Evolutionary conservation across 2,329 filamentous ascomycete species (phyloP).

Genomic region (Ophiobolus disseminans): DNA sequence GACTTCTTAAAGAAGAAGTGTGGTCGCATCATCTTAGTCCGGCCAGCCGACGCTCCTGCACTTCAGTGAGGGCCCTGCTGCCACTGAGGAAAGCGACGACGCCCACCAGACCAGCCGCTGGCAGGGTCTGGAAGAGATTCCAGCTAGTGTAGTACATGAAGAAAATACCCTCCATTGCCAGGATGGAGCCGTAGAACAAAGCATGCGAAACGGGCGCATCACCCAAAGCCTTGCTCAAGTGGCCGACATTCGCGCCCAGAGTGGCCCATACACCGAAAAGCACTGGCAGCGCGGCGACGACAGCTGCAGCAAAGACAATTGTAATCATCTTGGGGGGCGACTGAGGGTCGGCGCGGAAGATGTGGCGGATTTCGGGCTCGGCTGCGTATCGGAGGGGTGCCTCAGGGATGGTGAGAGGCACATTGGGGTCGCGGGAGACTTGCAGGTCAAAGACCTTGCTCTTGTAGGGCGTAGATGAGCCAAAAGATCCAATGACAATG

Average conservation of each 20-base stretch:
- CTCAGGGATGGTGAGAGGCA: slow-evolving; percentile 66
- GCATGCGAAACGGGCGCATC: slow-evolving; percentile 80
- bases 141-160: slow-evolving; percentile 92
- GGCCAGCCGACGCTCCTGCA: slow-evolving; percentile 84
- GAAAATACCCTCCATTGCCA: slow-evolving; percentile 90
- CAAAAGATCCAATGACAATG: slow-evolving; percentile 86
- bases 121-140: slow-evolving; percentile 90
- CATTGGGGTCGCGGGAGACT: slow-evolving; percentile 68
- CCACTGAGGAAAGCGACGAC: slow-evolving; percentile 83
- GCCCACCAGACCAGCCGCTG: slow-evolving; percentile 72
- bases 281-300: slow-evolving; percentile 75
- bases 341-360: slow-evolving; percentile 79
- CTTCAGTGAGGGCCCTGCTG: slow-evolving; percentile 87
- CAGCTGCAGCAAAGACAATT: slow-evolving; percentile 75
- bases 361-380: slow-evolving; percentile 85
- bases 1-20: too few species aligned
- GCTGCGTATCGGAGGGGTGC: slow-evolving; percentile 83
- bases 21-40: slow-evolving; percentile 62
- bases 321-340: slow-evolving; percentile 84
- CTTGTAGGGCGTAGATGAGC: slow-evolving; percentile 71
- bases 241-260: slow-evolving; percentile 82
- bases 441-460: slow-evolving; percentile 75
- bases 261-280: slow-evolving; percentile 77
- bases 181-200: slow-evolving; percentile 84
- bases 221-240: slow-evolving; percentile 76